A percentile compares a stretch with the other conserved stretches of the same genome.
Evolutionary conservation across 139 green algal genomes (phyloP).

Genomic region (Coelastrella sp.): DNA sequence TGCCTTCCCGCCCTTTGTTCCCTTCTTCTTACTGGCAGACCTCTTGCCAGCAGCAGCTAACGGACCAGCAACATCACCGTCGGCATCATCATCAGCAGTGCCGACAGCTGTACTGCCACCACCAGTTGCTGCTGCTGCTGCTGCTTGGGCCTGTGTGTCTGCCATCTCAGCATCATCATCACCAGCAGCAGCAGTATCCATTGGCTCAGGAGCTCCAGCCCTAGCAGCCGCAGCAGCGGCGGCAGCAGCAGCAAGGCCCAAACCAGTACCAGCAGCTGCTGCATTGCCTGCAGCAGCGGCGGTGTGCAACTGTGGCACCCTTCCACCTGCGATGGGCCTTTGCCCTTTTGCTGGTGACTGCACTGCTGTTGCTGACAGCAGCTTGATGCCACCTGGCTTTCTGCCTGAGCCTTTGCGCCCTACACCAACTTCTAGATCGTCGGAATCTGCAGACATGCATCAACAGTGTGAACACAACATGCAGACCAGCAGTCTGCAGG

Average conservation of each 20-base stretch:
- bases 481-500: not conserved
- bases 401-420: not conserved
- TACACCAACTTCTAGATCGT: not conserved
- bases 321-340: no score
- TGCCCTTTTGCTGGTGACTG: no score
- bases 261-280: not conserved
- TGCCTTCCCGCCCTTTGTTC: not conserved
- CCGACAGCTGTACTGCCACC: not conserved
- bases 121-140: conserved; percentile 13
- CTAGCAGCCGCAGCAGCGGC: conserved; percentile 11
- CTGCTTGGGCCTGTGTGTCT: not conserved
- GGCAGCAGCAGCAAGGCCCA: conserved; percentile 1
- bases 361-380: conserved; percentile 1
- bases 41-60: not conserved
- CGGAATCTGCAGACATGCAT: not conserved
- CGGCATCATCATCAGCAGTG: not conserved
- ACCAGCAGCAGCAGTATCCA: not conserved
- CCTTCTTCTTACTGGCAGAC: not conserved
- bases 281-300: conserved; percentile 6
- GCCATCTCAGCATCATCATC: not conserved
- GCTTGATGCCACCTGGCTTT: conserved; percentile 7
- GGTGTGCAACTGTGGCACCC: no score
- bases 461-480: not conserved
- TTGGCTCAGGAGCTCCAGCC: not conserved
- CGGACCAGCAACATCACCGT: not conserved